phyloP scores from a whole-genome alignment of 371 early-diverging fungal species.

The Syncephalastrum monosporum region DNA sequence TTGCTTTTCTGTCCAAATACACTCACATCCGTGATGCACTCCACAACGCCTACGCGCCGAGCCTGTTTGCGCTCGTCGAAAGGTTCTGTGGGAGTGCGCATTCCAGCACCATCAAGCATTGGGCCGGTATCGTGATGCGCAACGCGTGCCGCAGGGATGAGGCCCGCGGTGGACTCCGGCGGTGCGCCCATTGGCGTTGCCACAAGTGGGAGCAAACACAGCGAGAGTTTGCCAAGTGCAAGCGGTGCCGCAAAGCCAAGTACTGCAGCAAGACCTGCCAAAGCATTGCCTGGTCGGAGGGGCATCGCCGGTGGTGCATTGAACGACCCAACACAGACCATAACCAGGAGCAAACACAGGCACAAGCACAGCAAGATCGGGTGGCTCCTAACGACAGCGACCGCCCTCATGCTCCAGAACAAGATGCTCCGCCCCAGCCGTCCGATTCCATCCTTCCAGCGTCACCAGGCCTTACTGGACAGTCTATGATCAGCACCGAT shows the following conservation, averaged over 20 bases:
- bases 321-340: conserved; percentile 33
- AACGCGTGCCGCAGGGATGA: conserved; percentile 79
- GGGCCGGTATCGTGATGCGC: conserved; percentile 79
- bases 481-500: too few relatives aligned
- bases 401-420: too few relatives aligned
- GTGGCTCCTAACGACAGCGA: too few relatives aligned
- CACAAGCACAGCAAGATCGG: too few relatives aligned
- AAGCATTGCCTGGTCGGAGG: conserved; percentile 70
- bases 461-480: too few relatives aligned
- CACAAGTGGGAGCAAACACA: conserved; percentile 73
- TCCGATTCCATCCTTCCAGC: too few relatives aligned
- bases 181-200: conserved; percentile 72
- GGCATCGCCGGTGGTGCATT: conserved; percentile 78
- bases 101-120: conserved; percentile 64
- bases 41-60: conserved; percentile 57
- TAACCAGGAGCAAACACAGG: too few relatives aligned
- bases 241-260: conserved; percentile 76
- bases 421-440: too few relatives aligned
- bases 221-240: conserved; percentile 77
- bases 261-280: conserved; percentile 76
- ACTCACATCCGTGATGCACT: conserved; percentile 67
- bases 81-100: conserved; percentile 59
- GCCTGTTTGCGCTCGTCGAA: conserved; percentile 78
- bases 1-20: conserved; percentile 87
- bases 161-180: conserved; percentile 63